These are phyloP conservation scores for Candida maltosa DNA, from an alignment of 805 yeast genomes.

Conservation along the genomic window DNA sequence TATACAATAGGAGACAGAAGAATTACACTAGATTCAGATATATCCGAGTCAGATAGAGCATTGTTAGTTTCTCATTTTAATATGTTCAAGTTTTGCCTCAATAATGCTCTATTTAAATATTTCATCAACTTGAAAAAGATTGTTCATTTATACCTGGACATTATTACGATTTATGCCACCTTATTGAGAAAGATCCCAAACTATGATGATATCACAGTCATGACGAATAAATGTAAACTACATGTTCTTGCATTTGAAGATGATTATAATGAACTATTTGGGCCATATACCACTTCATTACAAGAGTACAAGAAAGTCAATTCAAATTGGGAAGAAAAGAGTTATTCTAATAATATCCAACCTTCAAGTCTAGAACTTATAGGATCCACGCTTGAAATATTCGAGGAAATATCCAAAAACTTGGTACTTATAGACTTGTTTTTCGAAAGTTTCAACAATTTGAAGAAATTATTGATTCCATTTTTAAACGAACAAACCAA, in stretches of 20 bases:
- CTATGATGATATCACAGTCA: slow-evolving; percentile 37
- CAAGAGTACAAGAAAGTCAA: not conserved
- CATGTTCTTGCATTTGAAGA: slow-evolving; percentile 25
- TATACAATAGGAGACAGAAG: slow-evolving; percentile 36
- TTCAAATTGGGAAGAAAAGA: slow-evolving; percentile 22
- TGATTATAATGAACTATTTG: slow-evolving; percentile 28
- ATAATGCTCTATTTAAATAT: slow-evolving; percentile 23
- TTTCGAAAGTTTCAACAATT: slow-evolving; percentile 34
- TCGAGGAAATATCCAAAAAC: slow-evolving; percentile 17
- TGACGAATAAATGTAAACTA: slow-evolving; percentile 21
- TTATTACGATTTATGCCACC: slow-evolving; percentile 37
- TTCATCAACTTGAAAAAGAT: slow-evolving; percentile 26
- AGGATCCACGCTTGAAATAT: slow-evolving; percentile 13
- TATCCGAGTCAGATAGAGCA: slow-evolving; percentile 19
- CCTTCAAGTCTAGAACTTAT: slow-evolving; percentile 16
- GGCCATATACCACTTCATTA: too few relatives aligned
- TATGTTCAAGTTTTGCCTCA: slow-evolving; percentile 32
- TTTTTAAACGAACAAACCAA: slow-evolving; percentile 30
- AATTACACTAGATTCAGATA: slow-evolving; percentile 19
- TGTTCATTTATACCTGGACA: slow-evolving; percentile 35
- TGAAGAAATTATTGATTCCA: slow-evolving; percentile 36
- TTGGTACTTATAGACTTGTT: slow-evolving; percentile 36
- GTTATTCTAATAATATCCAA: slow-evolving; percentile 23
- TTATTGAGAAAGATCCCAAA: slow-evolving; percentile 35
- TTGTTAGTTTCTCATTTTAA: slow-evolving; percentile 25